Percentiles rank a stretch among this genome's conserved stretches.
Evolutionary conservation across 352 stramenopile genomes (phyloP).

Genomic region (Globisporangium acanthophoron): DNA sequence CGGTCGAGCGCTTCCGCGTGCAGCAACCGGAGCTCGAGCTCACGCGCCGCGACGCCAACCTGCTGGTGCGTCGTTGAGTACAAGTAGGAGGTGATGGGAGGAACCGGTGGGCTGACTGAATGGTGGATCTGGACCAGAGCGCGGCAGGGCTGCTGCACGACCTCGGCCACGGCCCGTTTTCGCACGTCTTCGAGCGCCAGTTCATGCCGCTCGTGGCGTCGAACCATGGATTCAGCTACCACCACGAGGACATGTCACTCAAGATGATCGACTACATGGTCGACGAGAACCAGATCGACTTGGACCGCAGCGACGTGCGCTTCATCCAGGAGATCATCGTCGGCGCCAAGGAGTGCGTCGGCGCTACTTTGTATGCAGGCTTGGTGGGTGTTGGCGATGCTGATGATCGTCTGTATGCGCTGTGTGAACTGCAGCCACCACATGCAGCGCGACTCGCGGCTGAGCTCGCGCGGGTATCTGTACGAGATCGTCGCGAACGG

Average conservation of each 20-base stretch:
- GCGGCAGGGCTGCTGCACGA: constrained; percentile 80
- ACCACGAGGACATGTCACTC: constrained; percentile 83
- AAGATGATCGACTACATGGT: constrained; percentile 77
- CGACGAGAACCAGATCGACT: constrained; percentile 75
- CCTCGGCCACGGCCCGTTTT: constrained; percentile 94
- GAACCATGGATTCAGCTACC: constrained; percentile 31
- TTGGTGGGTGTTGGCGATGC: neutral
- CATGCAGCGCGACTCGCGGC: constrained; percentile 22
- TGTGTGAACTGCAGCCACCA: constrained; percentile 27
- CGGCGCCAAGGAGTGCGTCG: constrained; percentile 61
- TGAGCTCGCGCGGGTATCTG: constrained; percentile 65
- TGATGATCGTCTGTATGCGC: neutral
- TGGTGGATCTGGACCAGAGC: constrained; percentile 27
- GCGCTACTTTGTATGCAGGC: neutral
- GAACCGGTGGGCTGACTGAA: neutral
- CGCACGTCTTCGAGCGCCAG: constrained; percentile 93
- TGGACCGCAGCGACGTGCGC: constrained; percentile 56
- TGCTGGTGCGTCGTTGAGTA: constrained; percentile 32
- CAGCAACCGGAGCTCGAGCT: constrained; percentile 89
- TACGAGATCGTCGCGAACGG: constrained; percentile 91
- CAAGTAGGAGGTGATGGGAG: neutral
- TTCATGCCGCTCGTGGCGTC: constrained; percentile 74
- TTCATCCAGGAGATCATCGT: constrained; percentile 81
- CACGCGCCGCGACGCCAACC: constrained; percentile 73
- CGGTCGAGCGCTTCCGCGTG: constrained; percentile 76